A percentile compares a stretch with the other conserved stretches of the same genome.
phyloP scores from a whole-genome alignment of 1,284 basidiomycete genomes.

The Fistulina hepatica region DNA sequence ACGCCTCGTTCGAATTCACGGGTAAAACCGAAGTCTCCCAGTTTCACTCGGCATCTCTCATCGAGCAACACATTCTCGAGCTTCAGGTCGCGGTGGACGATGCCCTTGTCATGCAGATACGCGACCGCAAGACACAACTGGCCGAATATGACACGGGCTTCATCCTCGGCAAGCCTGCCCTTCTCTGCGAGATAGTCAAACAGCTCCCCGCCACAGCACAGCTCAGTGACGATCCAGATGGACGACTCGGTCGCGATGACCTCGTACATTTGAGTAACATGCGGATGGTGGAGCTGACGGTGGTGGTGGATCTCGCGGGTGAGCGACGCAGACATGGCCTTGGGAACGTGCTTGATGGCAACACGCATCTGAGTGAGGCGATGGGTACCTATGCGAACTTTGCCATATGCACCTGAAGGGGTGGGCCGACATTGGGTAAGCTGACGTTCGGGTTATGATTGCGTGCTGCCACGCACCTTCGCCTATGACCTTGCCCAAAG shows the following conservation, averaged over 20 bases:
- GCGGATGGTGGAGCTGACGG: conserved; percentile 88
- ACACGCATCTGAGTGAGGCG: conserved; percentile 82
- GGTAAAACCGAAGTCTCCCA: conserved; percentile 96
- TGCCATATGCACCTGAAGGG: conserved; percentile 80
- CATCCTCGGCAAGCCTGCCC: conserved; percentile 75
- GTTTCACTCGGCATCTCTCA: conserved; percentile 76
- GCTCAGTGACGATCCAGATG: conserved; percentile 96
- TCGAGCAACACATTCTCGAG: conserved; percentile 92
- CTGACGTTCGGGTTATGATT: neutral
- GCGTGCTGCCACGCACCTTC: conserved; percentile 56
- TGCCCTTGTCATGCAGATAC: conserved; percentile 82
- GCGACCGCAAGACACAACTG: conserved; percentile 95
- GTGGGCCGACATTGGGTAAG: neutral
- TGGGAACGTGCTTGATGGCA: conserved; percentile 97
- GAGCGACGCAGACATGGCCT: conserved; percentile 78
- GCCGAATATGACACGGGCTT: conserved; percentile 79
- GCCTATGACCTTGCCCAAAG: conserved; percentile 88
- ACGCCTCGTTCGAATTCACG: conserved; percentile 82
- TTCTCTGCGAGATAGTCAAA: conserved; percentile 98
- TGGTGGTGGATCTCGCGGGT: conserved; percentile 99
- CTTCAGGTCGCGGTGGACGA: conserved; percentile 94
- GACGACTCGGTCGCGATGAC: conserved; percentile 91
- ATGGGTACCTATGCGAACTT: conserved; percentile 87
- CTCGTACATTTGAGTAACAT: conserved; percentile 94
- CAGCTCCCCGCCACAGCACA: conserved; percentile 92